Conservation (phyloP, 2,329 filamentous ascomycete species). For the Paramyrothecium sp. region DNA sequence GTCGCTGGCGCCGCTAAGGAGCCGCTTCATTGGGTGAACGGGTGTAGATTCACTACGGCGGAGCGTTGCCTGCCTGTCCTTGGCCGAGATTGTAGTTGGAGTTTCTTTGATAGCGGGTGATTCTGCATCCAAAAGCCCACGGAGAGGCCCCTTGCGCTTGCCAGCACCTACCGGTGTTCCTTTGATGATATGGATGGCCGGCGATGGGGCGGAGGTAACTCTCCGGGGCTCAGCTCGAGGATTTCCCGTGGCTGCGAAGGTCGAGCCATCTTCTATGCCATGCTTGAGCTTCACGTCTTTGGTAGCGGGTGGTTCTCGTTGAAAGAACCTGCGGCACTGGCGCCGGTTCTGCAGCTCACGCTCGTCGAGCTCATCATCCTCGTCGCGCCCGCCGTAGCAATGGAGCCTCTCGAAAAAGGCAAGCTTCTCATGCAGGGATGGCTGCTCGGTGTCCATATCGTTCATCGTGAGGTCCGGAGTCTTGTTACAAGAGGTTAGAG, state of each 20-base stretch:
- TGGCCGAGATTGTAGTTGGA: slow-evolving; percentile 22
- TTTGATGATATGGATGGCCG: slow-evolving; percentile 20
- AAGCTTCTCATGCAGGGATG: slow-evolving; percentile 37
- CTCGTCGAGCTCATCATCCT: slow-evolving; percentile 25
- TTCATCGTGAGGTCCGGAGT: neutral
- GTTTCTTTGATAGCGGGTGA: slow-evolving; percentile 21
- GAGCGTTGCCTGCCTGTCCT: slow-evolving; percentile 11
- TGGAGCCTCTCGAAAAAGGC: slow-evolving; percentile 45
- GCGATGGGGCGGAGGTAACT: slow-evolving; percentile 7
- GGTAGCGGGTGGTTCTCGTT: neutral
- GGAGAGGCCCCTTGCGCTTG: slow-evolving; percentile 16
- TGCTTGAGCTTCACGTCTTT: neutral
- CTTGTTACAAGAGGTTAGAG: neutral
- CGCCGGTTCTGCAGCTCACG: slow-evolving; percentile 31
- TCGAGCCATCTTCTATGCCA: neutral
- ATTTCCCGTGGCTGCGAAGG: too few relatives aligned
- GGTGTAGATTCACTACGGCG: slow-evolving; percentile 30
- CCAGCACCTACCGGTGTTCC: slow-evolving; percentile 24
- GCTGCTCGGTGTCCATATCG: neutral
- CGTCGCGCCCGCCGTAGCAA: slow-evolving; percentile 25
- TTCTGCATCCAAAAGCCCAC: slow-evolving; percentile 13
- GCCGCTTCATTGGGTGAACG: slow-evolving; percentile 15
- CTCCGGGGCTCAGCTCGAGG: slow-evolving; percentile 6
- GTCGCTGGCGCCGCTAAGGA: slow-evolving; percentile 4
- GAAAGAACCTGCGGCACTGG: slow-evolving; percentile 26